Evolutionary conservation across 495 filamentous ascomycete genomes (phyloP).

Genomic region (Neurospora tetraspora): DNA sequence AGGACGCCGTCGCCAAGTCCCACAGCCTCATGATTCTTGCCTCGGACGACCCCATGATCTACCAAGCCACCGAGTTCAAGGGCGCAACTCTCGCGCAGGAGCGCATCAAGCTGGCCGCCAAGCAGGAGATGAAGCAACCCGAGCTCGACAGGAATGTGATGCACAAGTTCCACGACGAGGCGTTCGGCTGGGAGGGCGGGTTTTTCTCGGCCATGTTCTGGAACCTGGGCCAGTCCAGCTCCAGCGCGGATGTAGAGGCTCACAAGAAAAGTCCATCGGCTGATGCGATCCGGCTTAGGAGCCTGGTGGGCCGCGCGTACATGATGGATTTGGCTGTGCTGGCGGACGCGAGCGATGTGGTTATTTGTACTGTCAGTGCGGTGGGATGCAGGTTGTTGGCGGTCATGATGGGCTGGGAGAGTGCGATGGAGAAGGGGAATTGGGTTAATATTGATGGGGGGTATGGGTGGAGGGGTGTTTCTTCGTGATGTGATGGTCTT

Average conservation of each 20-base stretch:
- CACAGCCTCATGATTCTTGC: slow-evolving; percentile 47
- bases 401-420: slow-evolving; percentile 75
- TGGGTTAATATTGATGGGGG: slow-evolving; percentile 71
- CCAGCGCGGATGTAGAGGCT: slow-evolving; percentile 12
- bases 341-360: slow-evolving; percentile 45
- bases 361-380: slow-evolving; percentile 58
- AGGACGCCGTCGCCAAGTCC: slow-evolving; percentile 23
- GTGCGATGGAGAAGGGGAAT: slow-evolving; percentile 38
- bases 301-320: slow-evolving; percentile 60
- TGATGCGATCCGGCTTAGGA: slow-evolving; percentile 46
- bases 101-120: slow-evolving; percentile 54
- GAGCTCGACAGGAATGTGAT: slow-evolving; percentile 26
- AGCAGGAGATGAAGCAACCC: slow-evolving; percentile 31
- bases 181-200: slow-evolving; percentile 64
- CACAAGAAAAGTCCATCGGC: slow-evolving; percentile 26
- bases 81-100: slow-evolving; percentile 46
- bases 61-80: slow-evolving; percentile 45
- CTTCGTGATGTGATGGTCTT: background rate
- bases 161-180: slow-evolving; percentile 53
- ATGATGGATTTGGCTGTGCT: slow-evolving; percentile 61
- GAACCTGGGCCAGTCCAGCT: slow-evolving; percentile 41
- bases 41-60: slow-evolving; percentile 63
- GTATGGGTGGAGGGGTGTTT: slow-evolving; percentile 44
- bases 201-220: slow-evolving; percentile 64
- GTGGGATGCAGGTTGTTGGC: slow-evolving; percentile 58